Conservation (phyloP, 2,329 filamentous ascomycete species). For the Pseudogymnoascus sp. region DNA sequence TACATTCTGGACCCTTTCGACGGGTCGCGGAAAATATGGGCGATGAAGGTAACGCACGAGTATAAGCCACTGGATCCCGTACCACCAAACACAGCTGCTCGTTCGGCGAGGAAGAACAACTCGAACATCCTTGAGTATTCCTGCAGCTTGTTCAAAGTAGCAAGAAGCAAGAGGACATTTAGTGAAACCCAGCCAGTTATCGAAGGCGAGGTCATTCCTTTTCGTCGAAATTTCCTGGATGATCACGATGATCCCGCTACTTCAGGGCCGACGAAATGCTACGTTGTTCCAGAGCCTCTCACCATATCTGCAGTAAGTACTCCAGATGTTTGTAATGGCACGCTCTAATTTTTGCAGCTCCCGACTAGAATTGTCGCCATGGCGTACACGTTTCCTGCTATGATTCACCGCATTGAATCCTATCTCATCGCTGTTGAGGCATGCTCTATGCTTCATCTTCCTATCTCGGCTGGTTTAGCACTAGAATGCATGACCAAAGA, state of each 20-base stretch:
- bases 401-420: slow-evolving; percentile 76
- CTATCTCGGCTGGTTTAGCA: slow-evolving; percentile 59
- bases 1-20: slow-evolving; percentile 51
- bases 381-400: slow-evolving; percentile 69
- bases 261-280: slow-evolving; percentile 40
- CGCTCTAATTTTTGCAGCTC: slow-evolving; percentile 40
- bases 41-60: slow-evolving; percentile 43
- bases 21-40: slow-evolving; percentile 55
- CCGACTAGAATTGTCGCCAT: slow-evolving; percentile 62
- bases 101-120: slow-evolving; percentile 33
- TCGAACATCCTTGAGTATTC: slow-evolving; percentile 75
- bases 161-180: slow-evolving; percentile 44
- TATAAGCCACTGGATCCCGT: slow-evolving; percentile 58
- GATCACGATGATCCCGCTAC: slow-evolving; percentile 39
- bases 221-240: slow-evolving; percentile 79
- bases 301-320: slow-evolving; percentile 62
- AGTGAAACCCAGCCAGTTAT: slow-evolving; percentile 71
- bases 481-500: slow-evolving; percentile 91
- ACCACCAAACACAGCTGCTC: slow-evolving; percentile 45
- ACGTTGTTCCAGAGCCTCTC: slow-evolving; percentile 68
- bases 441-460: slow-evolving; percentile 54
- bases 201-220: slow-evolving; percentile 61
- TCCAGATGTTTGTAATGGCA: background rate
- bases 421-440: slow-evolving; percentile 74
- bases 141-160: slow-evolving; percentile 62